Conservation (phyloP, 805 yeast genomes). For the Ogataea nitratoaversa region DNA sequence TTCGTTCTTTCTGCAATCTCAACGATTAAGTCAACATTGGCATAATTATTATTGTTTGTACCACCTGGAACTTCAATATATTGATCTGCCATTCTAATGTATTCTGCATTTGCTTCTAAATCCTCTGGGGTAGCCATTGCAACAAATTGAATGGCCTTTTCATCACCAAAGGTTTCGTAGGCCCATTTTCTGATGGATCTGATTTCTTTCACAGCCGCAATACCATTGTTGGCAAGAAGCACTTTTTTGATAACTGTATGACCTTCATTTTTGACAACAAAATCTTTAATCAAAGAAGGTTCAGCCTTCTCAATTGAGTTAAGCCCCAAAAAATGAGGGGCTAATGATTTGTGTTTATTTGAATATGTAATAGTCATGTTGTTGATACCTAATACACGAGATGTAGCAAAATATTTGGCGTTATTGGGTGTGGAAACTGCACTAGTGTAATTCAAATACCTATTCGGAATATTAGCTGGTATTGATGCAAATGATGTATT, state of each 20-base stretch:
- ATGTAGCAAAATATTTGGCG: neutral
- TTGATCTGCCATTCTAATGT: constrained; percentile 98
- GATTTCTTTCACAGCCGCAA: constrained; percentile 98
- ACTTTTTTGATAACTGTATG: constrained; percentile 90
- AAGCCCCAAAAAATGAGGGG: constrained; percentile 77
- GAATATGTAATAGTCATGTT: constrained; percentile 17
- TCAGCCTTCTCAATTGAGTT: constrained; percentile 76
- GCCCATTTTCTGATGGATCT: constrained; percentile 98
- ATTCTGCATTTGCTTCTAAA: constrained; percentile 93
- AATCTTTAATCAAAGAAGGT: constrained; percentile 74
- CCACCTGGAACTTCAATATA: constrained; percentile 99
- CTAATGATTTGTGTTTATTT: constrained; percentile 37
- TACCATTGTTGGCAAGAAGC: constrained; percentile 96
- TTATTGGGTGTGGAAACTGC: neutral
- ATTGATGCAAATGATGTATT: constrained; percentile 1
- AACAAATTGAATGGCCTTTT: constrained; percentile 86
- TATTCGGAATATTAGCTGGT: neutral
- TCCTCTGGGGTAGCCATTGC: constrained; percentile 99
- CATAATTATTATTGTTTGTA: constrained; percentile 96
- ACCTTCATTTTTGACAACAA: constrained; percentile 82
- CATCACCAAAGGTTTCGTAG: constrained; percentile 97
- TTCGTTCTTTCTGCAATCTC: constrained; percentile 95
- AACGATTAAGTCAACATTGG: constrained; percentile 95
- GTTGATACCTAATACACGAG: neutral
- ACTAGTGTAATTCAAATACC: neutral